Evolutionary conservation across 2,329 filamentous ascomycete genomes (phyloP).

Genomic region (Xylaria sp.): DNA sequence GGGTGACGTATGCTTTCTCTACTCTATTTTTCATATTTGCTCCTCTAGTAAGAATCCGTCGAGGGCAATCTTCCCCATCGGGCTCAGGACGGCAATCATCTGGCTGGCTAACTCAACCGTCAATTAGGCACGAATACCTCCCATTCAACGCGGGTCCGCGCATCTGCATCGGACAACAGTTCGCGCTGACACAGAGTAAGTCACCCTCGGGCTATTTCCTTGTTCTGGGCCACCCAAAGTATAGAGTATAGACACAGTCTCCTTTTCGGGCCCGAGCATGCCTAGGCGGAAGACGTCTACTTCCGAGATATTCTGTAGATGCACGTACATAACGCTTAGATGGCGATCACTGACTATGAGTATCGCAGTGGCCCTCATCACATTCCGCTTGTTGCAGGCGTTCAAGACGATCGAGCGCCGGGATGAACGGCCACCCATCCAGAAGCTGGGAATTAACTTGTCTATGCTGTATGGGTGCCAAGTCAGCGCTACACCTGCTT

Average conservation of each 20-base stretch:
- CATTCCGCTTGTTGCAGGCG: constrained; percentile 40
- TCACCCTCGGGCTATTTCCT: not conserved
- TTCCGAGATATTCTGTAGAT: not conserved
- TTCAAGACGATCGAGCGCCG: constrained; percentile 38
- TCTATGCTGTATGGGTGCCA: constrained; percentile 41
- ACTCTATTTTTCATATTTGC: not conserved
- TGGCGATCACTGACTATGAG: not conserved
- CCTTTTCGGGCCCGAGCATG: not conserved
- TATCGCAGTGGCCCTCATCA: constrained; percentile 34
- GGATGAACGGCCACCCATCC: constrained; percentile 36
- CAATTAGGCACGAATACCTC: constrained; percentile 42
- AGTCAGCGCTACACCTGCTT: constrained; percentile 38
- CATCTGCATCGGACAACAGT: constrained; percentile 49
- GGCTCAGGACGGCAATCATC: not conserved
- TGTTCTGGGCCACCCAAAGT: not conserved
- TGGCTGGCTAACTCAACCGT: not conserved
- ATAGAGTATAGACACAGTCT: not conserved
- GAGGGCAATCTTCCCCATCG: not conserved
- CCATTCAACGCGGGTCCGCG: constrained; percentile 48
- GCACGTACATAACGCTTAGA: not conserved
- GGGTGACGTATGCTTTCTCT: constrained; percentile 32
- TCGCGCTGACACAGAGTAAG: constrained; percentile 39
- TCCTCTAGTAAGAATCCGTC: not conserved
- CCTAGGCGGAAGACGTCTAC: no score
- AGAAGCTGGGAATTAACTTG: constrained; percentile 38